phyloP scores from a whole-genome alignment of 768 basidiomycete species.

The Leccinum boreale region DNA sequence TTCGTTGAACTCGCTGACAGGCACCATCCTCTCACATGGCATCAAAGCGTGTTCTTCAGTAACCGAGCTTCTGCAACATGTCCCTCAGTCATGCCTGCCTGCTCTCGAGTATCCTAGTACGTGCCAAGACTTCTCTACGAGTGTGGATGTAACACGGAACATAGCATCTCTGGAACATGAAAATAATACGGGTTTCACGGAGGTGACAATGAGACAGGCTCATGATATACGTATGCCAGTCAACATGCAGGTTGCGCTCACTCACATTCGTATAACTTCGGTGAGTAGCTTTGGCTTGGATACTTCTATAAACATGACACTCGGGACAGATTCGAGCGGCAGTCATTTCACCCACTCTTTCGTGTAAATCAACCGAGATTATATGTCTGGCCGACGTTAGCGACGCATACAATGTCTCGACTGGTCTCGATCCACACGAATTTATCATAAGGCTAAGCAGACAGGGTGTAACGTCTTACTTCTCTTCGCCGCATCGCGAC shows the following conservation, averaged over 20 bases:
- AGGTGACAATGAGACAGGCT: constrained; percentile 64
- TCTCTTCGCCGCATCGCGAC: constrained; percentile 69
- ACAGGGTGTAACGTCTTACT: constrained; percentile 72
- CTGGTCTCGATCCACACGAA: constrained; percentile 71
- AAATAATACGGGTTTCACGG: constrained; percentile 45
- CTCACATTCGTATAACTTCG: constrained; percentile 75
- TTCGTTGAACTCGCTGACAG: constrained; percentile 28
- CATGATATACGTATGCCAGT: constrained; percentile 73
- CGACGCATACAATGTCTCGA: constrained; percentile 81
- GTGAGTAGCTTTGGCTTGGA: constrained; percentile 39
- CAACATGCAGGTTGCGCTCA: constrained; percentile 57
- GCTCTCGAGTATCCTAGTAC: constrained; percentile 55
- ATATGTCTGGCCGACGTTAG: constrained; percentile 78
- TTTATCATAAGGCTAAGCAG: constrained; percentile 76
- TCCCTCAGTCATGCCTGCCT: constrained; percentile 46
- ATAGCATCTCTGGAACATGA: constrained; percentile 66
- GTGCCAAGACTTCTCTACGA: constrained; percentile 14
- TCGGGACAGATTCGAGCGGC: constrained; percentile 59
- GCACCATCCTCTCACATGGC: constrained; percentile 47
- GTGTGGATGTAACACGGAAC: constrained; percentile 10
- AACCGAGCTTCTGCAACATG: constrained; percentile 52
- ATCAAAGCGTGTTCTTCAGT: constrained; percentile 65
- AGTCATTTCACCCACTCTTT: constrained; percentile 61
- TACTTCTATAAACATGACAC: constrained; percentile 3
- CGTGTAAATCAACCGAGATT: constrained; percentile 79